A percentile compares a stretch with the other conserved stretches of the same genome.
Conservation (phyloP, 495 filamentous ascomycete species). For the Tuber melanosporum region DNA sequence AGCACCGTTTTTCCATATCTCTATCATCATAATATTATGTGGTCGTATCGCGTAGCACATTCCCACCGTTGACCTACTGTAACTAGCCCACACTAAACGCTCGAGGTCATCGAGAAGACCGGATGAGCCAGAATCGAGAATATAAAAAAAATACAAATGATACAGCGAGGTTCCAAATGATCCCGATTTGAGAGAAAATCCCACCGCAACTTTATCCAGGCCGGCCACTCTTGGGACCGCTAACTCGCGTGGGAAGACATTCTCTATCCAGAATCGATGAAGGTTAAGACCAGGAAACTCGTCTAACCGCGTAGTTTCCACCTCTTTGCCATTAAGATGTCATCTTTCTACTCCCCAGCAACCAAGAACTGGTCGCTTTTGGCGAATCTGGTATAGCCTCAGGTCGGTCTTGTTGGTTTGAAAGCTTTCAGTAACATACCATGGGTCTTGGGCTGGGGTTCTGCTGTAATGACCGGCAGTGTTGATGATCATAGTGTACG, state of each 20-base stretch:
- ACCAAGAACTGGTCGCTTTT: not conserved
- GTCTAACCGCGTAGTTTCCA: not conserved
- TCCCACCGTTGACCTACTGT: not conserved
- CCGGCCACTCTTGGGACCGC: not conserved
- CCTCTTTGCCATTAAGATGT: not conserved
- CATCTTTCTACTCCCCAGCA: not conserved
- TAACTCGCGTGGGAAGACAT: not conserved
- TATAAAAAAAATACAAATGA: too few species aligned
- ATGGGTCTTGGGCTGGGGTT: too few species aligned
- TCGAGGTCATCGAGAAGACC: not conserved
- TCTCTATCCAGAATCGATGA: not conserved
- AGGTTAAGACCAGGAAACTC: not conserved
- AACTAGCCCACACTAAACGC: not conserved
- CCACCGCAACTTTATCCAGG: too few species aligned
- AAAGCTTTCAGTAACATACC: not conserved
- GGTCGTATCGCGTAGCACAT: not conserved
- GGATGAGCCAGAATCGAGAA: not conserved
- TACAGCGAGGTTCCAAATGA: too few species aligned
- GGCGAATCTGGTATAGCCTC: not conserved
- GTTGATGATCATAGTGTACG: not conserved
- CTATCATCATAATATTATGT: not conserved
- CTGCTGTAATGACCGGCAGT: too few species aligned
- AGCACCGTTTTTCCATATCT: not conserved
- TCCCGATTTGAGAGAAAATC: not conserved
- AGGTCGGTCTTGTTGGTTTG: not conserved